Conservation (phyloP, 2,329 filamentous ascomycete species). For the Phialocephala subalpina region DNA sequence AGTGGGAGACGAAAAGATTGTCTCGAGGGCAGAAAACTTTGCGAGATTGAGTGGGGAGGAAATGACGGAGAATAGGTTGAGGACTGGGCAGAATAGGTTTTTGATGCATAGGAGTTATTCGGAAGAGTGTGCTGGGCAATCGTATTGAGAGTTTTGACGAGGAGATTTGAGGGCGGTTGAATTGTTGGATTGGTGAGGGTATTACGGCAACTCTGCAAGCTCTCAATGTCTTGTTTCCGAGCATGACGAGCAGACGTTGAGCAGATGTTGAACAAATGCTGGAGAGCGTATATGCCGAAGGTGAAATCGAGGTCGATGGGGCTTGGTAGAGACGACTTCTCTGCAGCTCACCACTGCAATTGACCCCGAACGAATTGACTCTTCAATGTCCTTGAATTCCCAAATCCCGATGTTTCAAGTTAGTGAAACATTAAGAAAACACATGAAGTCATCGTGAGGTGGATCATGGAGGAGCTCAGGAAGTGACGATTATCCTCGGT, state of each 20-base stretch:
- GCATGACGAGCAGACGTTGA: too few species aligned
- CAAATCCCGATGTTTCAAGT: too few species aligned
- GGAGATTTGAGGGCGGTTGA: background rate
- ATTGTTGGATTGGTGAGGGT: background rate
- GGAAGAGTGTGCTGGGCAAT: constrained; percentile 13
- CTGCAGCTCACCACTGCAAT: too few species aligned
- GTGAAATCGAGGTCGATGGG: too few species aligned
- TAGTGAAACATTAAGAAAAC: too few species aligned
- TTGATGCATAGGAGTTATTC: constrained; percentile 31
- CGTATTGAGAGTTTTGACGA: background rate
- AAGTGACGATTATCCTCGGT: background rate
- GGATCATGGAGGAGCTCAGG: background rate
- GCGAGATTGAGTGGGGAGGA: constrained; percentile 34
- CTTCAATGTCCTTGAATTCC: too few species aligned
- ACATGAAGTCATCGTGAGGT: background rate
- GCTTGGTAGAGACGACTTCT: too few species aligned
- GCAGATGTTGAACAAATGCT: too few species aligned
- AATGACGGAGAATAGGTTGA: constrained; percentile 32
- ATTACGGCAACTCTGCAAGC: background rate
- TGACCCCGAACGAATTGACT: too few species aligned
- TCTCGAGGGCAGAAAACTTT: constrained; percentile 31
- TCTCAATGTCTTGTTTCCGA: background rate
- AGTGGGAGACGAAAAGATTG: too few species aligned
- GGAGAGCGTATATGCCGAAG: too few species aligned
- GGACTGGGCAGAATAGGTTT: constrained; percentile 36